phyloP scores from a whole-genome alignment of 179 eudicot species.

The Carnegiea gigantea region DNA sequence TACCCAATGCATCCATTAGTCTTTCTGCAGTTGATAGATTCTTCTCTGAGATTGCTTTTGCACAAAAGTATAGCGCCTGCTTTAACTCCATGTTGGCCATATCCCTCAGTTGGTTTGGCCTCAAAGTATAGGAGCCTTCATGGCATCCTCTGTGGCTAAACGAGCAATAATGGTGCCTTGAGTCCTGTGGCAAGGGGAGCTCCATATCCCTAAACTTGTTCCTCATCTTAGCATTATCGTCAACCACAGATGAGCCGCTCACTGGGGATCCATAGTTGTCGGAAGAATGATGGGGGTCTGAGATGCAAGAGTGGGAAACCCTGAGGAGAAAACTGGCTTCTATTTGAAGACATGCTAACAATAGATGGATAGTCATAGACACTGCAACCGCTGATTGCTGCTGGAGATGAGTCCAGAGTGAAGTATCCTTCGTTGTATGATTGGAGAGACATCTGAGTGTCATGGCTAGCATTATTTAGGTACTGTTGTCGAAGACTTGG shows the following conservation, averaged over 20 bases:
- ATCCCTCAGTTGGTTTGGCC: too few relatives aligned
- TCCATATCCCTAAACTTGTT: constrained; percentile 48
- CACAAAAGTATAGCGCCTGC: constrained; percentile 52
- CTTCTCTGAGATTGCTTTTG: too few relatives aligned
- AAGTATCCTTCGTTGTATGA: constrained; percentile 45
- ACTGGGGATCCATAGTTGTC: constrained; percentile 61
- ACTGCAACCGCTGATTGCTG: constrained; percentile 33
- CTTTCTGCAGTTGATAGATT: too few relatives aligned
- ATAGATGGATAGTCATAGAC: constrained; percentile 52
- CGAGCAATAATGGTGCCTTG: constrained; percentile 48
- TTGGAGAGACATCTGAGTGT: too few relatives aligned
- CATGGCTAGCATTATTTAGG: too few relatives aligned
- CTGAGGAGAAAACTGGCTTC: constrained; percentile 60
- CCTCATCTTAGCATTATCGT: constrained; percentile 40
- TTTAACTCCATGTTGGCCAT: constrained; percentile 67
- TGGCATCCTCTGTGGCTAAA: too few relatives aligned
- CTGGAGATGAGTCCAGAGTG: constrained; percentile 62
- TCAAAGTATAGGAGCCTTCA: too few relatives aligned
- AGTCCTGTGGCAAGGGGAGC: constrained; percentile 49
- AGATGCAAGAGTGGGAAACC: constrained; percentile 55
- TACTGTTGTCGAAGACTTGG: too few relatives aligned
- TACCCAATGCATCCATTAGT: too few relatives aligned
- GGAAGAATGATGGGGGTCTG: constrained; percentile 54
- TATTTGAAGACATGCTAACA: constrained; percentile 52
- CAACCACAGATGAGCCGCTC: constrained; percentile 59